Evolutionary conservation across 208 protist species (phyloP), one percentile per base, ranked within the genome.

Genomic region (Porcisia hertigi): DNA sequence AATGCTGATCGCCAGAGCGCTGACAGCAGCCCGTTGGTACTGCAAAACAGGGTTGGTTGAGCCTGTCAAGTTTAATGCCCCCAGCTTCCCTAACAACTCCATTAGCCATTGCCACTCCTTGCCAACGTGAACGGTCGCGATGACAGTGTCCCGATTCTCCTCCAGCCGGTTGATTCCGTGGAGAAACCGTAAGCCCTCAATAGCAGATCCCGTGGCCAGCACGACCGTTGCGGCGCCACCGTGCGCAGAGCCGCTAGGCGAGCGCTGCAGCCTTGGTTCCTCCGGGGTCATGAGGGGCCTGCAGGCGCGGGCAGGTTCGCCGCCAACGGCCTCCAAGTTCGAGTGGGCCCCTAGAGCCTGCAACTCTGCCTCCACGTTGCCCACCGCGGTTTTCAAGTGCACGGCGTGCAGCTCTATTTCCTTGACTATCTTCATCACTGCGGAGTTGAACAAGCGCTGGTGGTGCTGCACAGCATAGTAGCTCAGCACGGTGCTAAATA

Each of bases 391-490:
- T 41, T 39, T 77, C 16, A 82, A 57, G 43, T 82, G 77, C 6
- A 64, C 23, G 1, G 75, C 59, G 81, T 88, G 84, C 16, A 74
- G 77, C 57, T 79, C 69, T 25, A 84, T 60, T 71, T 86, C 84
- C 34, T 69, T 54, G 12, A 80, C 79, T 25, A 76, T 60, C 69
- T 82, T 77, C 52, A 78, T 34, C 66, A 90, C 3, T 14, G 81
- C 77, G 3, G 65, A 54, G 60, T 84, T 89, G 52, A 86, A 73
- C 23, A 66, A 23, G 5, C 67, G 67, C 66, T 87, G 80, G 0
- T 86, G 86, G 18, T 84, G 63, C 59, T 84, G 74, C 55, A 88
- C 70, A 12, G 75, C 53, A 52, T 86, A 90, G 59, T 86, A 90
- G 59, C 85, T 54, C 69, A 92, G 69, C 52, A 91, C 72, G 14